A percentile compares a stretch with the other conserved stretches of the same genome.
Conservation (phyloP, 352 stramenopile species). For the Peronospora belbahrii region DNA sequence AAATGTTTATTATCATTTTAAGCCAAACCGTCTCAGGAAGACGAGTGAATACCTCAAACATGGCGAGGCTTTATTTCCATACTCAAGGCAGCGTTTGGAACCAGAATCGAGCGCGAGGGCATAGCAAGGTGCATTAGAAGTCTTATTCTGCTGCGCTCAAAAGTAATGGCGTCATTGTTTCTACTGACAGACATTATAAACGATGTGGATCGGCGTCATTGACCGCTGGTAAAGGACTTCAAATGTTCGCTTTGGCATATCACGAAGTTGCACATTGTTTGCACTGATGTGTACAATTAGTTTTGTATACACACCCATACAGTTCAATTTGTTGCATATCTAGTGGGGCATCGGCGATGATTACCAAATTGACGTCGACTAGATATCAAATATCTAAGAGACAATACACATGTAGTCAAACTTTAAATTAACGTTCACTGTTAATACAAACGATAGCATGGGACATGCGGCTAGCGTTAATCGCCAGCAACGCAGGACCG, state of each 20-base stretch:
- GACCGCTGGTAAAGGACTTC: slow-evolving; percentile 40
- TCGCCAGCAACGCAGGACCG: slow-evolving; percentile 26
- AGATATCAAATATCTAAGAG: too few species aligned
- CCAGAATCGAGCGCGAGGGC: slow-evolving; percentile 48
- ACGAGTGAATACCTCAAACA: slow-evolving; percentile 89
- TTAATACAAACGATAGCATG: slow-evolving; percentile 31
- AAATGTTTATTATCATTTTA: too few species aligned
- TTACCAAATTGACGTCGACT: too few species aligned
- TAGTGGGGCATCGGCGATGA: too few species aligned
- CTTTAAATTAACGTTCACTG: neutral
- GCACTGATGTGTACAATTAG: too few species aligned
- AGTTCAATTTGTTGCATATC: too few species aligned
- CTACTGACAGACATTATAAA: too few species aligned
- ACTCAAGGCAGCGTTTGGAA: slow-evolving; percentile 49
- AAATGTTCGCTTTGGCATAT: slow-evolving; percentile 40
- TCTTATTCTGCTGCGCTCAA: slow-evolving; percentile 51
- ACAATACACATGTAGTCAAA: too few species aligned
- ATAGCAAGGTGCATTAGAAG: slow-evolving; percentile 62
- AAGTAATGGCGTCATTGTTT: slow-evolving; percentile 59
- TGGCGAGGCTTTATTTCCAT: slow-evolving; percentile 92
- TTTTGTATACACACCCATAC: too few species aligned
- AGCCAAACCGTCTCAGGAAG: slow-evolving; percentile 92
- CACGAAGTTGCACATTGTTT: too few species aligned
- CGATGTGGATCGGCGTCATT: too few species aligned
- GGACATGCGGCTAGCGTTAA: slow-evolving; percentile 70